phyloP scores from a whole-genome alignment of 2,329 filamentous ascomycete genomes.

The Coniella vitis region DNA sequence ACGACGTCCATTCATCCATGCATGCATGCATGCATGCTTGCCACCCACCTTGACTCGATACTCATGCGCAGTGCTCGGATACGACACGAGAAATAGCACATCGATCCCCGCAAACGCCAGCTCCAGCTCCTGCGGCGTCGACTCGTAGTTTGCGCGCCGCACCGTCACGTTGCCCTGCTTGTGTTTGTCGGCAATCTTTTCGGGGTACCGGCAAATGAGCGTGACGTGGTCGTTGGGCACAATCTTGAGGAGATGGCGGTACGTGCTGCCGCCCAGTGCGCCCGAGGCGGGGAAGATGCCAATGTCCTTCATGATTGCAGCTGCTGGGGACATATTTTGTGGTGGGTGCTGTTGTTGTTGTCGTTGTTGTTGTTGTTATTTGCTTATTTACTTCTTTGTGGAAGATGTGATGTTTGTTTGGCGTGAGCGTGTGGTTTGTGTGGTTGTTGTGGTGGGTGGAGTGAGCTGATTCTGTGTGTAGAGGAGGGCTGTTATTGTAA shows the following conservation, averaged over 20 bases:
- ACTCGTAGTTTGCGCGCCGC: slow-evolving; percentile 46
- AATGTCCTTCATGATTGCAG: slow-evolving; percentile 26
- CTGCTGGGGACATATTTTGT: not conserved
- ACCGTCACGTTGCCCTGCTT: slow-evolving; percentile 39
- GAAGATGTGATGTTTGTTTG: too few species aligned
- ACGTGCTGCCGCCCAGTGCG: slow-evolving; percentile 43
- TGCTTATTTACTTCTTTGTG: too few species aligned
- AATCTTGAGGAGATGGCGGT: slow-evolving; percentile 38
- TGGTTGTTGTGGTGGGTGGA: too few species aligned
- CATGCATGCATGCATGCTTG: too few species aligned
- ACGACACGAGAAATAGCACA: slow-evolving; percentile 49
- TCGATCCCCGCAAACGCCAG: slow-evolving; percentile 42
- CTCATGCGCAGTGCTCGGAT: slow-evolving; percentile 41
- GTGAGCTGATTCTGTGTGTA: too few species aligned
- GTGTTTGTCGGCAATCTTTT: slow-evolving; percentile 32
- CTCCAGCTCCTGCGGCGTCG: slow-evolving; percentile 33
- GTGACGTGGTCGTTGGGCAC: slow-evolving; percentile 38
- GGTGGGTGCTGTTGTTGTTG: not conserved
- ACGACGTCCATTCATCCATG: too few species aligned
- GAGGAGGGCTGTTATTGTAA: too few species aligned
- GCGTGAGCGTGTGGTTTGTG: too few species aligned
- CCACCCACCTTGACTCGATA: slow-evolving; percentile 34
- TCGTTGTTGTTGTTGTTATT: too few species aligned
- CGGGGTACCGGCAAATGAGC: slow-evolving; percentile 38
- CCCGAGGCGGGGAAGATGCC: slow-evolving; percentile 47